Conservation (phyloP, 2,329 filamentous ascomycete species). For the Epichloe coenophiala region DNA sequence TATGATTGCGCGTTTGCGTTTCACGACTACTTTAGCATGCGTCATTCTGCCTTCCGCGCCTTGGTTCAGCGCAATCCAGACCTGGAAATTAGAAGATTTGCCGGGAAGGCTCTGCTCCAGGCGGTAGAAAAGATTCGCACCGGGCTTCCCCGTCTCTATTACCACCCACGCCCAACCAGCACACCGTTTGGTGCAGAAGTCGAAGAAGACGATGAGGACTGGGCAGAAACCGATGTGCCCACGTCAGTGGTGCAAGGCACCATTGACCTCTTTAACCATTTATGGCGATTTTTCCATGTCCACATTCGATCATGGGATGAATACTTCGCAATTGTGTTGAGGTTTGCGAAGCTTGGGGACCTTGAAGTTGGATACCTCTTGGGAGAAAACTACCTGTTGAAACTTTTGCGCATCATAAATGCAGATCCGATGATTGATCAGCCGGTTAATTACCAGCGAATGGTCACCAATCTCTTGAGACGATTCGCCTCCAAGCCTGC, state of each 20-base stretch:
- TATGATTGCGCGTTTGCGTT: constrained; percentile 41
- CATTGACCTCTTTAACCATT: constrained; percentile 34
- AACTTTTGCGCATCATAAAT: constrained; percentile 44
- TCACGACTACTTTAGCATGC: constrained; percentile 45
- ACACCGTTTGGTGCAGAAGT: constrained; percentile 3
- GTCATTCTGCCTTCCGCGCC: constrained; percentile 46
- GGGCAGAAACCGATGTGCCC: constrained; percentile 1
- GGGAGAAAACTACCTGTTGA: constrained; percentile 45
- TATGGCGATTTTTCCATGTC: constrained; percentile 51
- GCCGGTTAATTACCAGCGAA: constrained; percentile 38
- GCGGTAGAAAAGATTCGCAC: constrained; percentile 40
- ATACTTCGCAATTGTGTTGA: constrained; percentile 56
- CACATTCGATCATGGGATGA: constrained; percentile 60
- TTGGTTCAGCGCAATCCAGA: constrained; percentile 51
- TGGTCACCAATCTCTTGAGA: constrained; percentile 38
- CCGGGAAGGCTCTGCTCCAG: constrained; percentile 35
- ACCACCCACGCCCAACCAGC: constrained; percentile 8
- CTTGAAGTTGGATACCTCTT: constrained; percentile 46
- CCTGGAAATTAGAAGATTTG: constrained; percentile 36
- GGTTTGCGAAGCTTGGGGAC: constrained; percentile 49
- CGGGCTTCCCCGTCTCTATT: constrained; percentile 33
- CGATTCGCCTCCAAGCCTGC: constrained; percentile 36
- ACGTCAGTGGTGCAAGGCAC: constrained; percentile 18
- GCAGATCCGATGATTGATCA: constrained; percentile 42
- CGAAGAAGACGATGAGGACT: constrained; percentile 19